Evolutionary conservation across 805 yeast species (phyloP).

Genomic region (Spathaspora hagerdaliae): DNA sequence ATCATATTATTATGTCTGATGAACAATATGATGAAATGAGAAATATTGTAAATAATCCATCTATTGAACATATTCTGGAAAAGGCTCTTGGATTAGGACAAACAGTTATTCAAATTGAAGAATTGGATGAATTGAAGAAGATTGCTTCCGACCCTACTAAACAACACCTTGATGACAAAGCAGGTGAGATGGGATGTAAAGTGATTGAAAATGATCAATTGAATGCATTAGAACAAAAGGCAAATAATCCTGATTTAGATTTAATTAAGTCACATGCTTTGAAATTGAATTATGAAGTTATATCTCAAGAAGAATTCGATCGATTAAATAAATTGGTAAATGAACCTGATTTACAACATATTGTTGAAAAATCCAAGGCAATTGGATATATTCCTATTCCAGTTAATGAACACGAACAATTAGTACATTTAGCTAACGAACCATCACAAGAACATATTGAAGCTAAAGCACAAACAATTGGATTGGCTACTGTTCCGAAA

Average conservation of each 20-base stretch:
- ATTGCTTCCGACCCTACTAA: conserved; percentile 13
- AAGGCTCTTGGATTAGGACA: conserved; percentile 12
- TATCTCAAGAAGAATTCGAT: conserved; percentile 8
- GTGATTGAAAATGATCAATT: conserved; percentile 9
- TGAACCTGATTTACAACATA: conserved; percentile 29
- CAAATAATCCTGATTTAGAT: conserved; percentile 22
- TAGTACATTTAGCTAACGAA: conserved; percentile 9
- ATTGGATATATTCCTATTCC: conserved; percentile 11
- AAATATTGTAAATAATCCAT: conserved; percentile 15
- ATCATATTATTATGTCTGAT: conserved; percentile 3
- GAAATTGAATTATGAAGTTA: conserved; percentile 11
- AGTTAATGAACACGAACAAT: conserved; percentile 9
- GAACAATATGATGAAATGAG: conserved; percentile 5
- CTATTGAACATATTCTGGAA: conserved; percentile 15
- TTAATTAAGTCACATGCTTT: conserved; percentile 30
- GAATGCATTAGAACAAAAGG: conserved; percentile 9
- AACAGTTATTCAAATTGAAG: conserved; percentile 7
- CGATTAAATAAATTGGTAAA: conserved; percentile 18
- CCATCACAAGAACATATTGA: conserved; percentile 19
- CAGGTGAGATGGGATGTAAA: conserved; percentile 16
- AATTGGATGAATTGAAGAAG: conserved; percentile 9
- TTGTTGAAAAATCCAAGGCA: conserved; percentile 15
- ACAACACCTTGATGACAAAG: conserved; percentile 20
- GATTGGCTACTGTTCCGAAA: conserved; percentile 11
- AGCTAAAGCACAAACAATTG: conserved; percentile 14